Base-by-base conservation (phyloP, 495 filamentous ascomycete species). In the Friedmanniomyces endolithicus region DNA sequence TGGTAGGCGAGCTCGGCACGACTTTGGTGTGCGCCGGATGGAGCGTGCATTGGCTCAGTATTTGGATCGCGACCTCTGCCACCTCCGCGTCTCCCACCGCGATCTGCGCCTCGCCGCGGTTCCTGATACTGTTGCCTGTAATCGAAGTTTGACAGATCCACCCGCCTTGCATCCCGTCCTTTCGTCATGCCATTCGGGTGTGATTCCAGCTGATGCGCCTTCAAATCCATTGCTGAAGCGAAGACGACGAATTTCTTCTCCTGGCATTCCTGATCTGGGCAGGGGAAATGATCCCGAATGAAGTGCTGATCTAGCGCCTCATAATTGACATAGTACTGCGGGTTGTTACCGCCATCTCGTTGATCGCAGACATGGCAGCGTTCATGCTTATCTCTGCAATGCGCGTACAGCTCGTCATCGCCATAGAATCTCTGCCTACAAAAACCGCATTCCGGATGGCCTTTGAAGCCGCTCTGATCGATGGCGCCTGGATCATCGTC, bases 161-260 rank as follows among this genome's bases (percentile, higher is more conserved):
- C 90, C 14, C 83, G 70, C 27, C 90, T 77, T 11, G 87, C 88
- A 65, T 95, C 92, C 57, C 88, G 78, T 50, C 86, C 88, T 61
- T 95, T 95, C 7, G 86, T 82, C 12, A 92, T 66, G 1, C 82
- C 81, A 52, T 84, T 80, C 0, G 84, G 85, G 67, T 94, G 88
- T 11, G 72, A 71, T 64, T 87, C 82, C 7, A 94, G 65, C 61
- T 89, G 85, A 67, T 94, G 88, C 12, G 79, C 88, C 64, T 95
- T 94, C 27, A 99, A 68, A 67, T 97, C 92, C 73, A 99, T 83
- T 62, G 94, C 85, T 0, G 88, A 87, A 46, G 85, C 87, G 57
- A 99, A 99, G 0, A 96, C 94, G n/a, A 95, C 81, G 62, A 96
- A 95, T 68, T 96, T 97, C 77, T 95, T 95, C 56, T 97, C 92